Base-by-base conservation (phyloP, 441 rosid genomes). In the Arabidopsis hybrid region DNA sequence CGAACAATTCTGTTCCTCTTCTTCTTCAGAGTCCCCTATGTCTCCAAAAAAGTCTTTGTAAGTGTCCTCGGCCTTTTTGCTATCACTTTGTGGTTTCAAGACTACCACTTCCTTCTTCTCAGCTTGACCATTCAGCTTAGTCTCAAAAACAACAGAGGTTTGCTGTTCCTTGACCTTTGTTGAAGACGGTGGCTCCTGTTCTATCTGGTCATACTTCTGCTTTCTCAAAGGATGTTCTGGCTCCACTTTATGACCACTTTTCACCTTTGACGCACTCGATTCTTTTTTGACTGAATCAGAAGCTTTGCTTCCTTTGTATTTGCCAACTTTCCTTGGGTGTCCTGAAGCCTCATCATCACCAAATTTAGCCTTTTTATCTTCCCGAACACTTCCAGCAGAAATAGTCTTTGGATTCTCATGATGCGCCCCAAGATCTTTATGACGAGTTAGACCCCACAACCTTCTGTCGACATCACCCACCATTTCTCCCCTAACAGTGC, bases 1-100 rank as follows among this genome's bases (percentile, higher is more conserved):
- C 17, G 75, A 72, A 79, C 75, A 78, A 35, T 34, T 56, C 21
- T 40, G 83, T 64, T 79, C 85, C 78, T 88, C 92, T 77, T 77
- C 93, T 42, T 78, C 95, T 53, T 85, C 94, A 58, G 82, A 76
- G 62, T 84, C 96, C 5, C 46, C 85, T 13, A 83, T 74, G 58
- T 91, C 99, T 67, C 99, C 97, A 75, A 91, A 89, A 81, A 89
- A 89, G 12, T 88, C 98, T 80, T 68, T 84, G 76, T 87, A 89
- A 47, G 74, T 80, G 73, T 96, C 95, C 39, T 85, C 90, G 8
- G 80, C 76, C 75, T 86, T 90, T 65, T 73, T 87, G 56, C 60
- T 49, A 51, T 76, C 79, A 82, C 82, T 88, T 35, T 60, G 86
- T 32, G 53, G 77, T 79, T 87, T 89, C 64, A 76, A 35, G 36